Evolutionary conservation across 164 flowering plant species (phyloP).

Genomic region (Umbilicus rupestris): DNA sequence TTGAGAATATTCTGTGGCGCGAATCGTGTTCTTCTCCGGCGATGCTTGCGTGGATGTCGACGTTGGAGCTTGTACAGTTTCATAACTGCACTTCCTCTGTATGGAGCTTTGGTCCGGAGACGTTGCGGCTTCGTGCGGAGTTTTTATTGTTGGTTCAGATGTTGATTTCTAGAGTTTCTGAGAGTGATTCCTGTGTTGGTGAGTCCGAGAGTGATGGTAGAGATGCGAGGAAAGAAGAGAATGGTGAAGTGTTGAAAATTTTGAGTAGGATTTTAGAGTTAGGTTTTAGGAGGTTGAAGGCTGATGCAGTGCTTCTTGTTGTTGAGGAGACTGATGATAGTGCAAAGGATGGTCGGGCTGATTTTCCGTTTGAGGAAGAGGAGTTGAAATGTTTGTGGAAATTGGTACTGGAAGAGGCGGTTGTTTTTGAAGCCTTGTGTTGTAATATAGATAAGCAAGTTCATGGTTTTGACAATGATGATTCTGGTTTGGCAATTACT

Average conservation of each 20-base stretch:
- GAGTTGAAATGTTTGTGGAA: slow-evolving; percentile 45
- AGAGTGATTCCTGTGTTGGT: slow-evolving; percentile 9
- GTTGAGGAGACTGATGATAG: slow-evolving; percentile 14
- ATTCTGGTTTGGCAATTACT: slow-evolving; percentile 46
- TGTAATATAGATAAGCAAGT: slow-evolving; percentile 57
- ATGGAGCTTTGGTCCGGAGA: slow-evolving; percentile 46
- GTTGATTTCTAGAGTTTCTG: slow-evolving; percentile 34
- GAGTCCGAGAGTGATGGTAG: slow-evolving; percentile 14
- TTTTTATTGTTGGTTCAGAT: slow-evolving; percentile 51
- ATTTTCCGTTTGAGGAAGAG: slow-evolving; percentile 29
- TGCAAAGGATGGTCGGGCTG: slow-evolving; percentile 10
- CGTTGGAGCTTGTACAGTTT: slow-evolving; percentile 52
- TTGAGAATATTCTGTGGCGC: slow-evolving; percentile 43
- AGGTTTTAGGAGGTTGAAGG: slow-evolving; percentile 46
- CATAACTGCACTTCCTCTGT: slow-evolving; percentile 25
- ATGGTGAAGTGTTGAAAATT: slow-evolving; percentile 23
- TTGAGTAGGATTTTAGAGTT: slow-evolving; percentile 37
- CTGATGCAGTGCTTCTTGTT: slow-evolving; percentile 15
- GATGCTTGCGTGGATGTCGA: slow-evolving; percentile 52
- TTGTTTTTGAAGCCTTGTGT: slow-evolving; percentile 63
- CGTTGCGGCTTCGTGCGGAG: slow-evolving; percentile 54
- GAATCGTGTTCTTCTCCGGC: slow-evolving; percentile 58
- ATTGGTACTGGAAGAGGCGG: slow-evolving; percentile 44
- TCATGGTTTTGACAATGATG: slow-evolving; percentile 28
- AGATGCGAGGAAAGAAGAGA: slow-evolving; percentile 13